Conservation (phyloP, 2,329 filamentous ascomycete species). For the Cordyceps javanica region DNA sequence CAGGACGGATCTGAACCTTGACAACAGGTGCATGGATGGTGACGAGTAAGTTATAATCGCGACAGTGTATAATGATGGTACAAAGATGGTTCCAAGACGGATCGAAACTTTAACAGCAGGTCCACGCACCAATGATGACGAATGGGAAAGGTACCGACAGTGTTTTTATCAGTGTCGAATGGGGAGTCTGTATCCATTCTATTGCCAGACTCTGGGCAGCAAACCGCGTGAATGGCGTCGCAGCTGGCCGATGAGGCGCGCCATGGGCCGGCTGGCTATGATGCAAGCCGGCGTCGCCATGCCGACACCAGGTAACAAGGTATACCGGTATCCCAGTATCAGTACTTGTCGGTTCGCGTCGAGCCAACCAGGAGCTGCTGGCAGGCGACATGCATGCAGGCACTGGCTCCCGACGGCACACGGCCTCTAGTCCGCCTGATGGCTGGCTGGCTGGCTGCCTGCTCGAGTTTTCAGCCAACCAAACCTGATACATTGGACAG, state of each 20-base stretch:
- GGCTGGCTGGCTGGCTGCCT: too few relatives aligned
- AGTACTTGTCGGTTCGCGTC: not conserved
- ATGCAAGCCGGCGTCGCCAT: not conserved
- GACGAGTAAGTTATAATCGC: too few relatives aligned
- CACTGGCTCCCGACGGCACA: not conserved
- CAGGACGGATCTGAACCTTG: too few relatives aligned
- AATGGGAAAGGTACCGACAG: too few relatives aligned
- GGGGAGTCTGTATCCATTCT: too few relatives aligned
- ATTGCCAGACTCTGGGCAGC: too few relatives aligned
- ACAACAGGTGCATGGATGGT: too few relatives aligned
- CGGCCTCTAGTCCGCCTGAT: not conserved
- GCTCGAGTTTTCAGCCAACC: not conserved
- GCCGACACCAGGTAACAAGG: not conserved
- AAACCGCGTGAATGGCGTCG: not conserved
- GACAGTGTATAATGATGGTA: not conserved
- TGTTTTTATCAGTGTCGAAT: too few relatives aligned
- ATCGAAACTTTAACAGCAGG: too few relatives aligned
- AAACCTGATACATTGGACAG: too few relatives aligned
- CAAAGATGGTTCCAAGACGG: too few relatives aligned
- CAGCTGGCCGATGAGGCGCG: conserved; percentile 3
- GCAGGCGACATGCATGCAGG: not conserved
- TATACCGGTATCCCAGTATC: not conserved
- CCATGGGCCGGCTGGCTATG: not conserved
- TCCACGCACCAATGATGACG: too few relatives aligned
- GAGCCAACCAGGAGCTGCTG: not conserved